Evolutionary conservation across 306 rosid genomes (phyloP), one percentile per base, ranked within the genome.

Genomic region (Coriaria nepalensis): DNA sequence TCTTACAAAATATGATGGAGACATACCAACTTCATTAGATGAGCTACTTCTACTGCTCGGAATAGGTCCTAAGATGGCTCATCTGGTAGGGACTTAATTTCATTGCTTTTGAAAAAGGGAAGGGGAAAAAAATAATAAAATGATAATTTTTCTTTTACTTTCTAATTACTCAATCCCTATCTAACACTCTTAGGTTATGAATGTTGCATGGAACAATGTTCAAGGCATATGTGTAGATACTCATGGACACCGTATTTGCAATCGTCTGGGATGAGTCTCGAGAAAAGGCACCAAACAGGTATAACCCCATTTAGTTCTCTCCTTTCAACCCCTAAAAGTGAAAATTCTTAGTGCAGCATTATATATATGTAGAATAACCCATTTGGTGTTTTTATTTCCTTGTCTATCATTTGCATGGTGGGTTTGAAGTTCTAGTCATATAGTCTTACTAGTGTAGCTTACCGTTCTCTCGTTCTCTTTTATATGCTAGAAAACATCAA

Each of bases 61-160:
- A 46, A 87, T 88, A 50, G 97, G 97, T 50, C 97, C 97, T 49
- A 88, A 88, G 78, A 88, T 88, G 71, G 97, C 95, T 64, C 93
- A 88, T 76, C 68, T 88, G 90, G 94, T 88, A 70, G 53, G 60
- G 48, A 3, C 45, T 37, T 56, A 33, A 45, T 47, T 36, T 53
- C 52, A 15, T 57, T 46, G 5, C 15, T 53, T 20, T 12, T 58
- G 55, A 46, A 63, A 57, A 45, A 6, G 45, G 29, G 3, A 20
- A 20, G 29, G 29, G 29, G 29, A 3, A 20, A 20, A 20, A 20
- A 3, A 20, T 1, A 1, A 1, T 3, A 20, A 20, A 20, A 20
- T 20, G 29, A 20, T 1, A 20, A 20, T 20, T 1, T 20, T 20
- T 20, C 1, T 20, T 20, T 20, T 20, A 20, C n/a, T n/a, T 20